Percentiles rank a stretch among this genome's conserved stretches.
These are phyloP conservation scores for Blastobotrys arbuscula DNA, from an alignment of 1,139 yeast species.

Conservation along the genomic window DNA sequence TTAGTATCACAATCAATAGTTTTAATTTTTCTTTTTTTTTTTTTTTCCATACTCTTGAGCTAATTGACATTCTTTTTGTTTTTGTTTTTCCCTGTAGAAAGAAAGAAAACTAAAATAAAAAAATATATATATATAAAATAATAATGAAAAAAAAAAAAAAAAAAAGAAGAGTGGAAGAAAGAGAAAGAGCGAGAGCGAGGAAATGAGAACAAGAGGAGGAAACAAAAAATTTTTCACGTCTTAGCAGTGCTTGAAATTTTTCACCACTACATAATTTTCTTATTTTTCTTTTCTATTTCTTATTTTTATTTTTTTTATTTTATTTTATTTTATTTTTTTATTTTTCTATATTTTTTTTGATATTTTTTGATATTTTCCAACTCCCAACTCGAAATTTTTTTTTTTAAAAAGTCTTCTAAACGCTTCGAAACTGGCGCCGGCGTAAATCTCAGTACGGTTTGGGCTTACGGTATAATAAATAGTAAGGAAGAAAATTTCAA, in stretches of 20 bases:
- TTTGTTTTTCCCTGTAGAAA: background rate
- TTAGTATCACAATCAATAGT: background rate
- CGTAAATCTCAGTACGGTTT: background rate
- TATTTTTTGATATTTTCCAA: background rate
- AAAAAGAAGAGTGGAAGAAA: slow-evolving; percentile 1
- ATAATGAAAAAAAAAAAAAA: slow-evolving; percentile 1
- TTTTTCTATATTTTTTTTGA: background rate
- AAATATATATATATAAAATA: too few species aligned
- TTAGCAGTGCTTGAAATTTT: background rate
- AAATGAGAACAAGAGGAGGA: slow-evolving; percentile 2
- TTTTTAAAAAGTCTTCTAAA: too few species aligned
- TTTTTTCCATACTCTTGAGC: slow-evolving; percentile 5
- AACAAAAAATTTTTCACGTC: slow-evolving; percentile 1
- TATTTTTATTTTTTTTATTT: background rate
- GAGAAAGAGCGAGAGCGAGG: background rate
- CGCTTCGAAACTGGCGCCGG: too few species aligned
- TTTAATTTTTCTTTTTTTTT: background rate
- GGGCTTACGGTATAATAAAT: too few species aligned
- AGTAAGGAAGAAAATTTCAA: too few species aligned
- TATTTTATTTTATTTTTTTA: background rate
- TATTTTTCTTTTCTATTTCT: slow-evolving; percentile 24
- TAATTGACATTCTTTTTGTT: slow-evolving; percentile 8
- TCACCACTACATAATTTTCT: slow-evolving; percentile 34
- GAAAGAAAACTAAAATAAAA: background rate
- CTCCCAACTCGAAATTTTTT: background rate